Percentiles rank a stretch among this genome's conserved stretches.
Evolutionary conservation across 805 yeast species (phyloP).

Genomic region (Monosporozyma servazzii): DNA sequence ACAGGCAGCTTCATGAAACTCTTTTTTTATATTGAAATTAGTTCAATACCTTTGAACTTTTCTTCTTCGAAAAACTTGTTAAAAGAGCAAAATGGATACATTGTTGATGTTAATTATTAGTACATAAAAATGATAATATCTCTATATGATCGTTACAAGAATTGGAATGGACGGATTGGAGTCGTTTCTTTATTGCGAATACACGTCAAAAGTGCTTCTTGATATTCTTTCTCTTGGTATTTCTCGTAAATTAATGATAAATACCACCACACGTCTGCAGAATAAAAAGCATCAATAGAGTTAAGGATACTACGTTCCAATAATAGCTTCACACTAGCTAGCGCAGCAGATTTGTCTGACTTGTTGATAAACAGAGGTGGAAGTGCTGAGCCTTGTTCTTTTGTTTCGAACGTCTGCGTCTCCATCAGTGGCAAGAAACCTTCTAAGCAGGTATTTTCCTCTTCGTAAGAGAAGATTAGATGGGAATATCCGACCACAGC

Average conservation of each 20-base stretch:
- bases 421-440: neutral
- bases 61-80: neutral
- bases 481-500: slow-evolving; percentile 49
- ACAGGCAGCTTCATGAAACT: neutral
- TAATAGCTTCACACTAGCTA: slow-evolving; percentile 40
- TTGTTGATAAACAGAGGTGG: slow-evolving; percentile 39
- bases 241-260: slow-evolving; percentile 54
- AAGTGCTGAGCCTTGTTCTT: neutral
- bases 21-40: neutral
- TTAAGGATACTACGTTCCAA: slow-evolving; percentile 31
- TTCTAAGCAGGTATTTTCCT: neutral
- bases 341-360: slow-evolving; percentile 50
- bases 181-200: slow-evolving; percentile 53
- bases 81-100: neutral
- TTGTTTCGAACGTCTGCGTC: neutral
- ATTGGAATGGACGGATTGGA: slow-evolving; percentile 40
- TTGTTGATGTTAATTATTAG: neutral
- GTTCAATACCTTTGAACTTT: neutral
- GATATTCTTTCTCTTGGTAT: slow-evolving; percentile 41
- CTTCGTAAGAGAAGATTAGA: slow-evolving; percentile 38
- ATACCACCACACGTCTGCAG: slow-evolving; percentile 62
- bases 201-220: slow-evolving; percentile 52
- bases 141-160: slow-evolving; percentile 4
- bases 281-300: slow-evolving; percentile 35
- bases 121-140: neutral